Conservation (phyloP, 2,329 filamentous ascomycete genomes). For the Aspergillus intermedius region DNA sequence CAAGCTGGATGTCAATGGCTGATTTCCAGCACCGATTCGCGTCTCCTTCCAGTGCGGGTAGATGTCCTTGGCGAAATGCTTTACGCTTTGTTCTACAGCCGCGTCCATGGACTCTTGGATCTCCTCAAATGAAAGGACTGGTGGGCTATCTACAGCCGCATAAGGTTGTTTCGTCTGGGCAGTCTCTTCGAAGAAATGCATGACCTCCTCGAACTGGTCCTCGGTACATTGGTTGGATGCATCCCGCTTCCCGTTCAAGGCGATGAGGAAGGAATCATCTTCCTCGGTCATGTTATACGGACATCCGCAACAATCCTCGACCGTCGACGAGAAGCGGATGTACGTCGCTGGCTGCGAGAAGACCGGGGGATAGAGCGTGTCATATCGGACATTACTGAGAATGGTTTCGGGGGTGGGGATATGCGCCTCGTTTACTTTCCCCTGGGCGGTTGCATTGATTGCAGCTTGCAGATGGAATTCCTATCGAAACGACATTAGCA, state of each 20-base stretch:
- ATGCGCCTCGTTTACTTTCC: slow-evolving; percentile 57
- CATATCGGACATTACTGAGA: slow-evolving; percentile 68
- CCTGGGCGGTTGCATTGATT: slow-evolving; percentile 57
- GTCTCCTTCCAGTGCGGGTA: slow-evolving; percentile 85
- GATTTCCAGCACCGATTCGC: slow-evolving; percentile 61
- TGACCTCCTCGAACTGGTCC: slow-evolving; percentile 86
- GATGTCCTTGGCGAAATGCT: slow-evolving; percentile 64
- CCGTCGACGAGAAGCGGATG: slow-evolving; percentile 95
- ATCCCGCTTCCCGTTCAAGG: slow-evolving; percentile 72
- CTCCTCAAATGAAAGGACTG: slow-evolving; percentile 66
- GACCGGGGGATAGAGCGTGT: slow-evolving; percentile 70
- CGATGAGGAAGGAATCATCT: slow-evolving; percentile 77
- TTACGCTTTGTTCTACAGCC: slow-evolving; percentile 48
- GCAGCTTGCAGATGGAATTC: slow-evolving; percentile 94
- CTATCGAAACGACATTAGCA: slow-evolving; percentile 42
- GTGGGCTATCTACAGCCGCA: slow-evolving; percentile 80
- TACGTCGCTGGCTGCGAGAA: slow-evolving; percentile 87
- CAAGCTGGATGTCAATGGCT: slow-evolving; percentile 66
- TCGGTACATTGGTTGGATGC: slow-evolving; percentile 65
- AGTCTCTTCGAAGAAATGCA: slow-evolving; percentile 91
- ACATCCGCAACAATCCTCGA: slow-evolving; percentile 87
- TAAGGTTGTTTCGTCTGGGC: slow-evolving; percentile 78
- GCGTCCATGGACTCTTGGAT: slow-evolving; percentile 65
- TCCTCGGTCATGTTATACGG: slow-evolving; percentile 92
- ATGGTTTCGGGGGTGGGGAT: slow-evolving; percentile 63